Evolutionary conservation across 768 basidiomycete species (phyloP), one percentile per base, ranked within the genome.

Genomic region (Amanita molliuscula): DNA sequence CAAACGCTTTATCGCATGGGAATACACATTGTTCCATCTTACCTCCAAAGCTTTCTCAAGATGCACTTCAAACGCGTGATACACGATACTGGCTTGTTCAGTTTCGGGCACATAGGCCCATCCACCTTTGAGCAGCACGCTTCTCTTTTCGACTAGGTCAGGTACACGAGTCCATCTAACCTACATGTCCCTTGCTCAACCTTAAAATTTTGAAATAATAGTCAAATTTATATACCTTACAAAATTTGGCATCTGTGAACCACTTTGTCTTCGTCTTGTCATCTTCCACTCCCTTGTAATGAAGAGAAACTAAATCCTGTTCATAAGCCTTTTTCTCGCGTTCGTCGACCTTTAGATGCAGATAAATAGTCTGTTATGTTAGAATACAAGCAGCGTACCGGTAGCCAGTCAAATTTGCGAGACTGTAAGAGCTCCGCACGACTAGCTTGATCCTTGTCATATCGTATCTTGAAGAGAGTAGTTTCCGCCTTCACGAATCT

Each of bases 111-210:
- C 92, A 58, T 89, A 97, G n/a, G 94, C 94, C 73, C 81, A 82
- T 1, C 94, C 95, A 5, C 69, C 73, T 53, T 73, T 75, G 34
- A 99, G 68, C 53, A 89, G 80, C 1, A 97, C 89, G 40, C 74
- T 76, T 16, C 95, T 74, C 59, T 76, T 80, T 53, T 84, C 85
- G 6, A 99, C 86, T 1, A 99, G 77, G 64, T 96, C 92, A 4
- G 91, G 90, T 2, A 98, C 94, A 54, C 84, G 82, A 10, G 86
- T 93, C 96, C 96, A 99, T 63, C 78, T 83, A n/a, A 97, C 93
- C 93, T 96, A 7, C 11, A 37, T 11, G 9, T 6, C 28, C 33
- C 45, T 48, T 21, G 21, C 26, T 15, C 21, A 18, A 31, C 26
- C 26, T 28, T 9, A 13, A 31, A 31, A 31, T 13, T 5, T 5